Conservation (phyloP, 2,329 filamentous ascomycete species). For the Tympanopsis confertula region DNA sequence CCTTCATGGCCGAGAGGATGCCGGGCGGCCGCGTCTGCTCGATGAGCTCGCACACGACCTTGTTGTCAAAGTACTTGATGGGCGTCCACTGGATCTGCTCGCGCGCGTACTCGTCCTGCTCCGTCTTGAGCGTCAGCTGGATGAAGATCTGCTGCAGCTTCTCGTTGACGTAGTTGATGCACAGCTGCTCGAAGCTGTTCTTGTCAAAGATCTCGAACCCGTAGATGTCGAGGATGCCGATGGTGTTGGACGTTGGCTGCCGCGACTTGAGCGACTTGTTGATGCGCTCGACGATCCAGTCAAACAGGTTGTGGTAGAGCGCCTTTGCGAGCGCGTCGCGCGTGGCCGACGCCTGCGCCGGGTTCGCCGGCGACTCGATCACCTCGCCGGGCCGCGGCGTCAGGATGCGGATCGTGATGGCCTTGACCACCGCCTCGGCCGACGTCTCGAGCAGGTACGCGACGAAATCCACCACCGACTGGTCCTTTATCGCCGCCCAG, state of each 20-base stretch:
- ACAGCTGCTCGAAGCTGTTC: constrained; percentile 97
- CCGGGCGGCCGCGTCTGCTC: constrained; percentile 83
- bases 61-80: constrained; percentile 99
- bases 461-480: constrained; percentile 86
- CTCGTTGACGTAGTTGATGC: constrained; percentile 99
- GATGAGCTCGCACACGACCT: constrained; percentile 93
- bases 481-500: constrained; percentile 76
- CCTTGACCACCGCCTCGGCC: constrained; percentile 69
- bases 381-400: constrained; percentile 55
- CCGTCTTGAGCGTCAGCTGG: constrained; percentile 86
- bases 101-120: constrained; percentile 91
- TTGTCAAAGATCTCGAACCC: constrained; percentile 99
- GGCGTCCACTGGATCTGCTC: constrained; percentile 98
- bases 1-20: constrained; percentile 90
- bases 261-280: constrained; percentile 78
- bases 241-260: constrained; percentile 66
- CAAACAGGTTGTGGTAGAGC: constrained; percentile 96
- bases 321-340: constrained; percentile 85
- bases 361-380: constrained; percentile 71
- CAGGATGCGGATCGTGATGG: constrained; percentile 79
- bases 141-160: constrained; percentile 99
- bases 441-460: constrained; percentile 89
- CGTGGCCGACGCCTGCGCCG: constrained; percentile 73
- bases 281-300: constrained; percentile 92
- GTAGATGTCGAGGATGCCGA: constrained; percentile 97